Conservation (phyloP, 768 basidiomycete species). For the Mrakia frigida region DNA sequence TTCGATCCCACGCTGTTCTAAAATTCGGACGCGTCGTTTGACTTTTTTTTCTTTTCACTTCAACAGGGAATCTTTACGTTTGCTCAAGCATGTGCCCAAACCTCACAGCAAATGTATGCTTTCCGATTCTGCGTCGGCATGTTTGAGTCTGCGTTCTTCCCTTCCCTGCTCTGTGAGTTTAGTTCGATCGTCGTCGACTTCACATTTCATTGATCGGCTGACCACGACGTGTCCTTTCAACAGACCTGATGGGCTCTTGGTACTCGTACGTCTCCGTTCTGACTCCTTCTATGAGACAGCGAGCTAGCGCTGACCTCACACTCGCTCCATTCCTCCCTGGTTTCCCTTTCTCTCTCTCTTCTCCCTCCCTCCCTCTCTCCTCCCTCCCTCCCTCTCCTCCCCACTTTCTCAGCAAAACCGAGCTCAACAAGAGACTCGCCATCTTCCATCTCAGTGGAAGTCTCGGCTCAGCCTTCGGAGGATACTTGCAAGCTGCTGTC, state of each 20-base stretch:
- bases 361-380: too few relatives aligned
- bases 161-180: background rate
- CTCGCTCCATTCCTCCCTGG: too few relatives aligned
- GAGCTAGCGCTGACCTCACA: too few relatives aligned
- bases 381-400: too few relatives aligned
- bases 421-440: background rate
- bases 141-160: background rate
- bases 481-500: background rate
- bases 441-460: background rate
- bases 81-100: background rate
- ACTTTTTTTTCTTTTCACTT: too few relatives aligned
- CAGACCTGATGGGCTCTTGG: background rate
- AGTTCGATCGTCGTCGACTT: too few relatives aligned
- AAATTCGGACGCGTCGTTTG: too few relatives aligned
- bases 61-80: background rate
- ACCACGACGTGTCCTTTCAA: too few relatives aligned
- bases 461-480: background rate
- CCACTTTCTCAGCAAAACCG: background rate
- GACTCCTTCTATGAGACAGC: background rate
- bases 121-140: background rate
- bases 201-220: too few relatives aligned
- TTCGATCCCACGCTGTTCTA: too few relatives aligned
- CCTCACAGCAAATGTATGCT: background rate
- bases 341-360: too few relatives aligned
- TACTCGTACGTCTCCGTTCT: background rate